Conservation (phyloP, 768 basidiomycete genomes). For the Xerocomellus chrysenteron region DNA sequence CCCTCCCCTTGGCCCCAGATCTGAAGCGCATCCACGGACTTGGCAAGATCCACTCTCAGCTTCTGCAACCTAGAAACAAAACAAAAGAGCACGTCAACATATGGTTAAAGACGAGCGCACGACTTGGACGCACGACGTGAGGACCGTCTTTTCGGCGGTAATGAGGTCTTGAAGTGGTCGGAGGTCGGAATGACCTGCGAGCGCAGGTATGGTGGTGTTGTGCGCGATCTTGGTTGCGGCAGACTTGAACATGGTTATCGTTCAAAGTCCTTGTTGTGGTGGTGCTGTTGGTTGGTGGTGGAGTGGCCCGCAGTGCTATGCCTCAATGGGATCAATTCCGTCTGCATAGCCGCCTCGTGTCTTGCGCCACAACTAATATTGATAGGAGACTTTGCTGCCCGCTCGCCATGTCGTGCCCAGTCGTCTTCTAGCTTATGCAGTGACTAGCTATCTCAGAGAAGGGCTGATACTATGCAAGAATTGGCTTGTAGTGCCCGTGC, state of each 20-base stretch:
- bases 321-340: background rate
- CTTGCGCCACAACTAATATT: too few relatives aligned
- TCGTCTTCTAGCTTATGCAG: too few relatives aligned
- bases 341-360: background rate
- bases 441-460: too few relatives aligned
- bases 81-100: background rate
- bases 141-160: constrained; percentile 79
- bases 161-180: constrained; percentile 86
- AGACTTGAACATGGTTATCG: constrained; percentile 63
- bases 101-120: background rate
- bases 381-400: too few relatives aligned
- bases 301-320: constrained; percentile 6
- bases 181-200: constrained; percentile 74
- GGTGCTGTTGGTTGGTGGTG: constrained; percentile 1
- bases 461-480: too few relatives aligned
- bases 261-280: background rate
- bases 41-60: constrained; percentile 61
- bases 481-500: too few relatives aligned
- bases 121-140: constrained; percentile 57
- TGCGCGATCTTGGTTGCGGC: constrained; percentile 86
- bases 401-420: too few relatives aligned
- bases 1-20: constrained; percentile 79
- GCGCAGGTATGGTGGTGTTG: constrained; percentile 75
- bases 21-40: constrained; percentile 70
- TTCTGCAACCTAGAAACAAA: constrained; percentile 51